These are phyloP conservation scores for Patellaria atrata DNA, from an alignment of 495 filamentous ascomycete species.

Conservation along the genomic window DNA sequence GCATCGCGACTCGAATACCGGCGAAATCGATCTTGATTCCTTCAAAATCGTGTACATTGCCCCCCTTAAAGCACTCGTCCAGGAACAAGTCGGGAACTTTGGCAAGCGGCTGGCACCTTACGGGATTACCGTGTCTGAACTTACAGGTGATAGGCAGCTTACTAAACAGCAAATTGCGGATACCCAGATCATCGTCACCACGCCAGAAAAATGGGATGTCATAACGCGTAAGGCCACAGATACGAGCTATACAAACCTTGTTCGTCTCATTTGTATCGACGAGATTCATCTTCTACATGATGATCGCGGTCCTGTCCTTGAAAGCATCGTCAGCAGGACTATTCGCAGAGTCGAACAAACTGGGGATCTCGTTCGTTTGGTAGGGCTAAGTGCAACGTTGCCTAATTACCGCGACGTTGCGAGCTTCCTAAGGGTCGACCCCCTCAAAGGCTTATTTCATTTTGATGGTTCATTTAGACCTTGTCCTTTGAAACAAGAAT, in stretches of 20 bases:
- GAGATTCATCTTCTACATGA: conserved; percentile 97
- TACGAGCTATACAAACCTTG: conserved; percentile 89
- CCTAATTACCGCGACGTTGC: conserved; percentile 96
- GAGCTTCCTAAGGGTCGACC: conserved; percentile 86
- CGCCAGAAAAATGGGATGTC: conserved; percentile 98
- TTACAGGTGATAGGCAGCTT: conserved; percentile 95
- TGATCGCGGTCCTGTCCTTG: conserved; percentile 89
- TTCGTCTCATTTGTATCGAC: conserved; percentile 89
- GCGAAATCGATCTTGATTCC: conserved; percentile 82
- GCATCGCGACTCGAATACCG: conserved; percentile 70
- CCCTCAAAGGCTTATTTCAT: conserved; percentile 74
- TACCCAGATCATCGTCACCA: conserved; percentile 97
- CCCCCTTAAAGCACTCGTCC: conserved; percentile 84
- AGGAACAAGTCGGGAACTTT: conserved; percentile 95
- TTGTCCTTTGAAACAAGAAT: conserved; percentile 89
- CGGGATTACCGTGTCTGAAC: conserved; percentile 80
- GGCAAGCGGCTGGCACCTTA: conserved; percentile 81
- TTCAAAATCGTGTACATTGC: conserved; percentile 98
- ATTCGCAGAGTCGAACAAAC: conserved; percentile 88
- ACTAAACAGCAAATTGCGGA: conserved; percentile 98
- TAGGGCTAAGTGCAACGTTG: conserved; percentile 87
- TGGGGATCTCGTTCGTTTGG: conserved; percentile 74
- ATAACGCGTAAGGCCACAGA: conserved; percentile 97
- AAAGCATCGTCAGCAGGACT: conserved; percentile 91
- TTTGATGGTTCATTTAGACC: conserved; percentile 92